These are phyloP conservation scores for Cylindrotheca fusiformis DNA, from an alignment of 108 stramenopile species.

Conservation along the genomic window DNA sequence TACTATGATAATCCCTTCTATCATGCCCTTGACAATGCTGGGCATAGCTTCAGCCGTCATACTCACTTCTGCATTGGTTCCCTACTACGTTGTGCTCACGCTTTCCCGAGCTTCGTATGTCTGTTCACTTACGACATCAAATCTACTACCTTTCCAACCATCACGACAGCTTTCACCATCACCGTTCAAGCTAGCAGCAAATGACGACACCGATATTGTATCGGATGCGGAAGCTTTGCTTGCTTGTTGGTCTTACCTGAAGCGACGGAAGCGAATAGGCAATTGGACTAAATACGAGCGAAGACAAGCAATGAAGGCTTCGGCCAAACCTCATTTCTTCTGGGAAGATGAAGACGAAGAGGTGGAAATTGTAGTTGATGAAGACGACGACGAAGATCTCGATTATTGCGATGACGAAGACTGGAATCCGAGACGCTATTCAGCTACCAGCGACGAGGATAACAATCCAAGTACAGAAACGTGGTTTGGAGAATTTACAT, in stretches of 20 bases:
- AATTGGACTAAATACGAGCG: slow-evolving; percentile 47
- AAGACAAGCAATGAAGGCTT: slow-evolving; percentile 34
- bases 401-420: slow-evolving; percentile 5
- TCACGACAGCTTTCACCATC: no score
- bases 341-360: slow-evolving; percentile 23
- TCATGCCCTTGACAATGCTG: no score
- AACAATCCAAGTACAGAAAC: slow-evolving; percentile 6
- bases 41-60: no score
- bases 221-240: slow-evolving; percentile 69
- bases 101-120: no score
- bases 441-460: neutral
- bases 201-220: slow-evolving; percentile 1
- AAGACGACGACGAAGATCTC: slow-evolving; percentile 18
- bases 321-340: slow-evolving; percentile 22
- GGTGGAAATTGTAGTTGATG: neutral
- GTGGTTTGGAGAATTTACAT: slow-evolving; percentile 36
- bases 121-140: no score
- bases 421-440: neutral
- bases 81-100: no score
- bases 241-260: slow-evolving; percentile 67
- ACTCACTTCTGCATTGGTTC: no score
- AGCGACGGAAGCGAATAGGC: slow-evolving; percentile 55
- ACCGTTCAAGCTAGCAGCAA: no score
- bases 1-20: no score
- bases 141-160: no score